Percentiles rank a stretch among this genome's conserved stretches.
phyloP scores from a whole-genome alignment of 495 filamentous ascomycete genomes.

The Neurospora sp. region DNA sequence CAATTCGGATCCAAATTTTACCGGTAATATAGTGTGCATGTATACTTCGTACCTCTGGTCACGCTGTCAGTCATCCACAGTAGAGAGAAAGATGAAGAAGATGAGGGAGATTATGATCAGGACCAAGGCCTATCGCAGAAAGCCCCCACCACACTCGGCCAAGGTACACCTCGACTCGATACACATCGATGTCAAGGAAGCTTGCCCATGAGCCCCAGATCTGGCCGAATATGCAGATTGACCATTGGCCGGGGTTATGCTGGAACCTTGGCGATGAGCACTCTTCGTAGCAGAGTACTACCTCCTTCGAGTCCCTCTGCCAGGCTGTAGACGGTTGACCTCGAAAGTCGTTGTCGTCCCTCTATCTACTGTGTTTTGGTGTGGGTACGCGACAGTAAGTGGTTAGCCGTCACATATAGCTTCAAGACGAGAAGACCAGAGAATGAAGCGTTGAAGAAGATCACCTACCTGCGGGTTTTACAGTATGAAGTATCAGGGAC shows the following conservation, averaged over 20 bases:
- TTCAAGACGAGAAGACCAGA: neutral
- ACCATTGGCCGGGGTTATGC: neutral
- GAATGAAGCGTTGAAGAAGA: neutral
- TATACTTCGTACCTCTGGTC: neutral
- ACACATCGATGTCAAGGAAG: neutral
- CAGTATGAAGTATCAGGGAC: neutral
- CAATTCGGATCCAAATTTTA: neutral
- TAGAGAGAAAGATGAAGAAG: neutral
- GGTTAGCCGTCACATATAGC: neutral
- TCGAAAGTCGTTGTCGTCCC: neutral
- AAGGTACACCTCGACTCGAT: neutral
- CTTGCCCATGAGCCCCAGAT: neutral
- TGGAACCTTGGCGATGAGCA: neutral
- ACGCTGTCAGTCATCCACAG: neutral
- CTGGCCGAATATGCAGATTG: neutral
- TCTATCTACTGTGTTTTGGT: neutral
- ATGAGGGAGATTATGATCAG: neutral
- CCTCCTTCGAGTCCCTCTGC: neutral
- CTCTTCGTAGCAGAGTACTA: neutral
- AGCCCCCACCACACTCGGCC: neutral
- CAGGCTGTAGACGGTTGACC: neutral
- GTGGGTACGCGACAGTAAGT: neutral
- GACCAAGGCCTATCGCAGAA: neutral
- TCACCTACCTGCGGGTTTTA: neutral
- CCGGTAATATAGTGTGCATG: neutral